Evolutionary conservation across 495 filamentous ascomycete species (phyloP).

Genomic region (Tetracladium setigerum): DNA sequence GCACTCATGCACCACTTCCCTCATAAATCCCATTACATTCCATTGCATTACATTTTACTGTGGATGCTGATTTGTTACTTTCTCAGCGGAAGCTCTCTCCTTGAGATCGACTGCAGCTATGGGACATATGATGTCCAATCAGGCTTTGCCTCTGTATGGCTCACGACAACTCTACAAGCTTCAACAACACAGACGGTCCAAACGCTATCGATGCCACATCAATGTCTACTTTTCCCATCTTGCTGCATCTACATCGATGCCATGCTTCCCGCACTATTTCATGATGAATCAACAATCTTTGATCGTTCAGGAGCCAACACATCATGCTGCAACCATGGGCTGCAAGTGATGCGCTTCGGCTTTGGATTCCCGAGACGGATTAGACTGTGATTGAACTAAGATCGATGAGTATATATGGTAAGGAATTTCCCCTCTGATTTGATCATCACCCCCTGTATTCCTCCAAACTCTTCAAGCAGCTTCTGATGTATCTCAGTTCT

Average conservation of each 20-base stretch:
- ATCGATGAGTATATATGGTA: slow-evolving; percentile 14
- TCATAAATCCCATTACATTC: background rate
- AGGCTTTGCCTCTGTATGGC: too few relatives aligned
- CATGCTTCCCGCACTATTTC: slow-evolving; percentile 5
- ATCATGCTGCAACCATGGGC: slow-evolving; percentile 5
- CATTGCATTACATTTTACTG: background rate
- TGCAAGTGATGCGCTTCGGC: slow-evolving; percentile 5
- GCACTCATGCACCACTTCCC: too few relatives aligned
- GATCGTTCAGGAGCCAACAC: slow-evolving; percentile 4
- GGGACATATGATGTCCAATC: too few relatives aligned
- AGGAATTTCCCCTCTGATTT: slow-evolving; percentile 5
- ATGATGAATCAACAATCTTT: slow-evolving; percentile 9
- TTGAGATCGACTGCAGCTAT: slow-evolving; percentile 4
- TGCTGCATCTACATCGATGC: slow-evolving; percentile 9
- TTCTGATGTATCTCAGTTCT: background rate
- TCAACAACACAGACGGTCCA: slow-evolving; percentile 5
- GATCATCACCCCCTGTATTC: slow-evolving; percentile 4
- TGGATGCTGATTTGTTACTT: too few relatives aligned
- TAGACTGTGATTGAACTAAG: slow-evolving; percentile 3
- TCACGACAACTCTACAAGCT: slow-evolving; percentile 8
- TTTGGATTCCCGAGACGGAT: slow-evolving; percentile 10
- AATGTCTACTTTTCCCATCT: slow-evolving; percentile 8
- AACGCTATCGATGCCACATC: slow-evolving; percentile 6
- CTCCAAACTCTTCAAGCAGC: too few relatives aligned
- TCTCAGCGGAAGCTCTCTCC: slow-evolving; percentile 3